phyloP scores from a whole-genome alignment of 2,329 filamentous ascomycete species.

The Alternaria tenuissima region DNA sequence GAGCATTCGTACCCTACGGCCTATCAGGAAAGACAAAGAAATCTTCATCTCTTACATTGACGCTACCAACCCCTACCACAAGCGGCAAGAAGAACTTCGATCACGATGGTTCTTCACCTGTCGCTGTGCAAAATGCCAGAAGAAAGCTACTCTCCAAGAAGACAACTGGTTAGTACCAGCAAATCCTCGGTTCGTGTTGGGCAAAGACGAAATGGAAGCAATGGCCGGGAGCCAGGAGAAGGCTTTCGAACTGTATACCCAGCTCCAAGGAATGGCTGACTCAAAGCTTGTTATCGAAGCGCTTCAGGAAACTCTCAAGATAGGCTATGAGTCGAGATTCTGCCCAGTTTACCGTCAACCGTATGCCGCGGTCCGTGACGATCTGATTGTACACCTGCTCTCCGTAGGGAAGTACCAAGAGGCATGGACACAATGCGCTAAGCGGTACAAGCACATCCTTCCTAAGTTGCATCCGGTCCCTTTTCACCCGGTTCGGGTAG shows the following conservation, averaged over 20 bases:
- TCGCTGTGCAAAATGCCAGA: constrained; percentile 61
- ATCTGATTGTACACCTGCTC: constrained; percentile 61
- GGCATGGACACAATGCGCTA: constrained; percentile 61
- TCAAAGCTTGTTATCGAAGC: constrained; percentile 44
- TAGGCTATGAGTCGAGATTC: constrained; percentile 50
- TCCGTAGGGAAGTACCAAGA: constrained; percentile 52
- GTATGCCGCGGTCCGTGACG: constrained; percentile 61
- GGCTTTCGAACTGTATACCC: constrained; percentile 37
- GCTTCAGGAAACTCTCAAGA: constrained; percentile 52
- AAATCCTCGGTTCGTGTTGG: constrained; percentile 28
- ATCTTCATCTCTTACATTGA: constrained; percentile 71
- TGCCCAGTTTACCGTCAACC: constrained; percentile 64
- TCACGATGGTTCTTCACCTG: constrained; percentile 68
- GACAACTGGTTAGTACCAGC: constrained; percentile 53
- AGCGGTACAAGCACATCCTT: constrained; percentile 61
- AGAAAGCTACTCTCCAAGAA: constrained; percentile 47
- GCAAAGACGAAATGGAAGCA: constrained; percentile 12
- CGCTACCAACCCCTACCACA: constrained; percentile 58
- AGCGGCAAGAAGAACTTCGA: constrained; percentile 62
- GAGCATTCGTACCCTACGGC: constrained; percentile 60
- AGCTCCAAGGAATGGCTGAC: constrained; percentile 28
- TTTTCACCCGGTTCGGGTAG: constrained; percentile 63
- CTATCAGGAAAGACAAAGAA: constrained; percentile 64
- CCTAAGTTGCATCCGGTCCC: constrained; percentile 59
- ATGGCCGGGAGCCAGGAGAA: constrained; percentile 39